These are phyloP conservation scores for Metarhizium brunneum DNA, from an alignment of 2,329 filamentous ascomycete species.

Conservation along the genomic window DNA sequence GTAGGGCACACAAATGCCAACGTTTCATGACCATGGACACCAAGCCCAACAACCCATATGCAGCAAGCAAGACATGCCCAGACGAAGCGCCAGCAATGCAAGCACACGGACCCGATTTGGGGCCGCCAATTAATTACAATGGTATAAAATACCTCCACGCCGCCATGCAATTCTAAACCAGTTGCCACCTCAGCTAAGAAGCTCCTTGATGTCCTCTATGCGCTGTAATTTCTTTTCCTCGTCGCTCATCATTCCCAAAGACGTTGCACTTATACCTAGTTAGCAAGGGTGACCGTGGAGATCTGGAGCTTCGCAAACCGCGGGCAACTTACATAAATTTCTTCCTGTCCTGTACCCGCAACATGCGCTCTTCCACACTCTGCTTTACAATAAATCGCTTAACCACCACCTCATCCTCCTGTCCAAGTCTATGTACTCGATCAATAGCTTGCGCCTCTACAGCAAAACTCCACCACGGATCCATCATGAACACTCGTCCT, in stretches of 20 bases:
- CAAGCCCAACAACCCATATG: not conserved
- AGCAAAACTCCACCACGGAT: constrained; percentile 98
- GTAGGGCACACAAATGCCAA: not conserved
- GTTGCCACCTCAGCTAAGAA: constrained; percentile 50
- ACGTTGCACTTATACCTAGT: constrained; percentile 60
- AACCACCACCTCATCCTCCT: constrained; percentile 76
- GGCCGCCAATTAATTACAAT: not conserved
- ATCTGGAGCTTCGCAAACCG: not conserved
- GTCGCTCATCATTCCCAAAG: constrained; percentile 87
- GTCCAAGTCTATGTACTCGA: constrained; percentile 94
- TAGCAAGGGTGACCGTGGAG: constrained; percentile 7
- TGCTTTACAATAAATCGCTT: constrained; percentile 80
- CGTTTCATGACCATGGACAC: not conserved
- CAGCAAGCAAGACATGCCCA: not conserved
- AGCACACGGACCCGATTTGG: not conserved
- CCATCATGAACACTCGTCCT: constrained; percentile 95
- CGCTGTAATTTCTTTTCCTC: constrained; percentile 85
- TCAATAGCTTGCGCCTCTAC: constrained; percentile 97
- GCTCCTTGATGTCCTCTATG: constrained; percentile 88
- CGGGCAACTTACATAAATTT: constrained; percentile 71
- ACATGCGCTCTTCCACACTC: constrained; percentile 92
- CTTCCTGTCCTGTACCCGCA: constrained; percentile 88
- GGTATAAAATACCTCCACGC: not conserved
- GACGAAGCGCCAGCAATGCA: not conserved
- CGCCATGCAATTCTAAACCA: not conserved